These are phyloP conservation scores for Lycium barbarum DNA, from an alignment of 257 asterid species.

Conservation along the genomic window DNA sequence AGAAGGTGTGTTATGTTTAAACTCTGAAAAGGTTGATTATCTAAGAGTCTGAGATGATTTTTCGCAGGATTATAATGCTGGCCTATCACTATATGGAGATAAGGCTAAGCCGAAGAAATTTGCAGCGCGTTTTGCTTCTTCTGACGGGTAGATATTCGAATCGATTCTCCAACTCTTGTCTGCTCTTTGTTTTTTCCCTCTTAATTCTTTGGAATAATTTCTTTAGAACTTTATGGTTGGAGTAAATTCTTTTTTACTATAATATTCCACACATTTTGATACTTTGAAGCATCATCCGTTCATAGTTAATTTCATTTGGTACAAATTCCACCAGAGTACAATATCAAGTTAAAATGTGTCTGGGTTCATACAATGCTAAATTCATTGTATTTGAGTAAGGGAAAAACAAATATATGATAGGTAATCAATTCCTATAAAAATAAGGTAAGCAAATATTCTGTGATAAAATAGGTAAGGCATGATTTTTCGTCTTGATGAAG, in stretches of 20 bases:
- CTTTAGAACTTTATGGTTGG: not conserved
- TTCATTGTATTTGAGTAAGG: not conserved
- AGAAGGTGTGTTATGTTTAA: not conserved
- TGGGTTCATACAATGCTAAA: not conserved
- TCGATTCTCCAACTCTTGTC: constrained; percentile 27
- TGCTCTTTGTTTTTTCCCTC: not conserved
- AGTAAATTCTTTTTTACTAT: not conserved
- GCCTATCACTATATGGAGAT: constrained; percentile 90
- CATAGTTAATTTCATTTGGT: not conserved
- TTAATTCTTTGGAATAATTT: not conserved
- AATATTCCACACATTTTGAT: not conserved
- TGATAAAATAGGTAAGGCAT: too few relatives aligned
- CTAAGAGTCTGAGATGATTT: not conserved
- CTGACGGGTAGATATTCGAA: constrained; percentile 73
- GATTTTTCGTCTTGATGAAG: too few relatives aligned
- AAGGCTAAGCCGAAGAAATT: constrained; percentile 86
- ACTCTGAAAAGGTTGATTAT: not conserved
- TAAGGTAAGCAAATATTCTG: too few relatives aligned
- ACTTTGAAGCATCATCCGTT: not conserved
- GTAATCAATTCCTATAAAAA: too few relatives aligned
- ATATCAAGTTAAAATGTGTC: not conserved
- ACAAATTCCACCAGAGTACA: not conserved
- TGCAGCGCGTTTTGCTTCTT: constrained; percentile 91
- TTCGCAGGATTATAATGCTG: constrained; percentile 78
- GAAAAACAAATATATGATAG: not conserved